Evolutionary conservation across 352 stramenopile genomes (phyloP).

Genomic region (Vaucheria bursata): DNA sequence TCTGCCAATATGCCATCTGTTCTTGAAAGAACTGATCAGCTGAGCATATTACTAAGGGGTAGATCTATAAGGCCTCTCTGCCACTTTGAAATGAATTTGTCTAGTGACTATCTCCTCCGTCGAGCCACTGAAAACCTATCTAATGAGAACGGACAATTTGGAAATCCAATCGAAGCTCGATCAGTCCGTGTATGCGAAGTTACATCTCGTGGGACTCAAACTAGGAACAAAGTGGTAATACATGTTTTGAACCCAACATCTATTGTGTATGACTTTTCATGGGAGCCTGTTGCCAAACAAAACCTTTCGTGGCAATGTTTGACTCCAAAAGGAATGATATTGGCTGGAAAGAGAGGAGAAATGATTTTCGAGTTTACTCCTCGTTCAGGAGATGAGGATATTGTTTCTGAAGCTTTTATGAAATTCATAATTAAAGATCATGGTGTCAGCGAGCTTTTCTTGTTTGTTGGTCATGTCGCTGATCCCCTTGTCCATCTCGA

Average conservation of each 20-base stretch:
- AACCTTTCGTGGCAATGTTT: slow-evolving; percentile 74
- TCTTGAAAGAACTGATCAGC: slow-evolving; percentile 4
- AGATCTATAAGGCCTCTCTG: slow-evolving; percentile 71
- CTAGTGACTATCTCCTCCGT: slow-evolving; percentile 70
- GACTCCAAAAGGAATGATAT: slow-evolving; percentile 76
- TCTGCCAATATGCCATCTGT: slow-evolving; percentile 52
- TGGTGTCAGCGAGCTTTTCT: slow-evolving; percentile 74
- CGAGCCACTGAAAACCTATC: slow-evolving; percentile 56
- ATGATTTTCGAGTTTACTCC: slow-evolving; percentile 92
- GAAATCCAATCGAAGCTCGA: slow-evolving; percentile 61
- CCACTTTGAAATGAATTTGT: slow-evolving; percentile 77
- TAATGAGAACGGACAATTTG: slow-evolving; percentile 67
- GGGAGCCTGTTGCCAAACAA: slow-evolving; percentile 63
- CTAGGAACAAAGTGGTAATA: slow-evolving; percentile 77
- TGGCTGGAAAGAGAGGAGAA: slow-evolving; percentile 78
- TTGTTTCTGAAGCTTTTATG: slow-evolving; percentile 78
- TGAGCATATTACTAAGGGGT: slow-evolving; percentile 61
- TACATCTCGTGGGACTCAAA: slow-evolving; percentile 71
- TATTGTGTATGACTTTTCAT: slow-evolving; percentile 82
- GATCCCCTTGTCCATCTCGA: slow-evolving; percentile 77
- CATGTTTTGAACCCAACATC: slow-evolving; percentile 85
- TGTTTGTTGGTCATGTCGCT: slow-evolving; percentile 77
- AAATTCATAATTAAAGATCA: slow-evolving; percentile 76
- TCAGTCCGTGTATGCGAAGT: slow-evolving; percentile 81
- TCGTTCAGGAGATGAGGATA: slow-evolving; percentile 61